Evolutionary conservation across 2,329 filamentous ascomycete genomes (phyloP), one percentile per base, ranked within the genome.

Genomic region (Nemania serpens): DNA sequence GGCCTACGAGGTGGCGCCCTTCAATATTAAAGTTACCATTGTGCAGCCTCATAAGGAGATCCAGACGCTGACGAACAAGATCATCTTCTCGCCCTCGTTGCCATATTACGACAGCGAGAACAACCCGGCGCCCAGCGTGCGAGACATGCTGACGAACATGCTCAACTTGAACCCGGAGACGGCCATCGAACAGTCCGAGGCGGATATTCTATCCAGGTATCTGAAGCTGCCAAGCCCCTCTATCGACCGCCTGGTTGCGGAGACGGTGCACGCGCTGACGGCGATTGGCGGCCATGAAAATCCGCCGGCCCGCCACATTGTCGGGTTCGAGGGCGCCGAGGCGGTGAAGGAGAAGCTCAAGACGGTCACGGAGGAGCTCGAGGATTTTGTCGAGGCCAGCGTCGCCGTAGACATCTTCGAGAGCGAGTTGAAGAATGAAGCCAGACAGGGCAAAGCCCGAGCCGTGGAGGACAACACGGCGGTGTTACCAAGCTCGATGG

Each of bases 271-370:
- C 74, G 93, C 94, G 1, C 82, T 99, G 47, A 91, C 90, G 13
- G 92, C 93, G 0, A 97, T 98, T 68, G 95, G 93, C 0, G 95
- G 94, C 0, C 93, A 97, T 74, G 93, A 97, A 73, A 98, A 98
- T 74, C 95, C 95, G 1, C 95, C 95, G 0, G 91, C 93, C 1
- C 83, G 95, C 34, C 94, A 98, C 74, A 97, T 98, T 70, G 93
- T 98, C 2, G 94, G 95, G 0, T 87, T 90, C 56, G 95, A 98
- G 75, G 94, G 91, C 0, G 90, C 94, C 12, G 83, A 87, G 5
- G 91, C 91, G 42, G 94, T 98, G 41, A 96, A 94, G 75, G 95
- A 98, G 77, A 98, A 98, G 78, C 79, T 99, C 58, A 97, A 96
- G 79, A 97, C 93, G 1, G 91, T 97, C 2, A 96, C 92, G 65